Percentiles rank a stretch among this genome's conserved stretches.
phyloP scores from a whole-genome alignment of 192 early-diverging fungal genomes.

The Coemansia sp. region DNA sequence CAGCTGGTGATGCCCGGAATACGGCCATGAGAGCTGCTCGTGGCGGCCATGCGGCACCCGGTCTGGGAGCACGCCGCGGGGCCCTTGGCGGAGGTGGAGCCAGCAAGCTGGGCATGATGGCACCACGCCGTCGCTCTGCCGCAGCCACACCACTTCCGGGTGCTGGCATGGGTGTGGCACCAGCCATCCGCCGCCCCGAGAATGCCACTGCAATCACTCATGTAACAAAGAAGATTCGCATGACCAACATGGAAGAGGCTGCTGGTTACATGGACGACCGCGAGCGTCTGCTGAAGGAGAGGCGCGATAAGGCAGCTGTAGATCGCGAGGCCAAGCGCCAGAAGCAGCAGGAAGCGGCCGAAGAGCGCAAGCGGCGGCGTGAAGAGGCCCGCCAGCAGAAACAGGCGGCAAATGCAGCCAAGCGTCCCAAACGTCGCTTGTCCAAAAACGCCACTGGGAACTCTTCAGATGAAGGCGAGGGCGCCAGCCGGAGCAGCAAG shows the following conservation, averaged over 20 bases:
- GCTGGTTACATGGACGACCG: slow-evolving; percentile 18
- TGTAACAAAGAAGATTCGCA: slow-evolving; percentile 21
- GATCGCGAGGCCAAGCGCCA: slow-evolving; percentile 30
- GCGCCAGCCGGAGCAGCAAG: not conserved
- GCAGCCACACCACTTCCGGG: slow-evolving; percentile 22
- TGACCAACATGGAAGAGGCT: slow-evolving; percentile 21
- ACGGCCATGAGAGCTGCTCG: not conserved
- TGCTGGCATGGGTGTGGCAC: not conserved
- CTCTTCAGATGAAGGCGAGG: not conserved
- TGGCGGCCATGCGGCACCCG: slow-evolving; percentile 8
- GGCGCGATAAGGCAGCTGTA: slow-evolving; percentile 11
- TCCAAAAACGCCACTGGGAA: not conserved
- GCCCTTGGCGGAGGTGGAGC: not conserved
- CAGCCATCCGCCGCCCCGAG: not conserved
- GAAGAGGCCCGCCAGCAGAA: slow-evolving; percentile 20
- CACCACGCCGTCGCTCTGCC: slow-evolving; percentile 13
- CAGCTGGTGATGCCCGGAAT: slow-evolving; percentile 1
- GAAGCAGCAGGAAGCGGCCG: slow-evolving; percentile 21
- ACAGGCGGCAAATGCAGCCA: slow-evolving; percentile 7
- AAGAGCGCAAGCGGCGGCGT: slow-evolving; percentile 32
- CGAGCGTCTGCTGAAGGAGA: slow-evolving; percentile 22
- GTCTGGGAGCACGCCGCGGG: slow-evolving; percentile 14
- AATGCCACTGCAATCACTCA: slow-evolving; percentile 1
- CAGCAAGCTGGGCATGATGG: slow-evolving; percentile 28
- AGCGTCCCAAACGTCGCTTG: slow-evolving; percentile 1